These are phyloP conservation scores for Lactifluus echinatus DNA, from an alignment of 768 basidiomycete species.

Conservation along the genomic window DNA sequence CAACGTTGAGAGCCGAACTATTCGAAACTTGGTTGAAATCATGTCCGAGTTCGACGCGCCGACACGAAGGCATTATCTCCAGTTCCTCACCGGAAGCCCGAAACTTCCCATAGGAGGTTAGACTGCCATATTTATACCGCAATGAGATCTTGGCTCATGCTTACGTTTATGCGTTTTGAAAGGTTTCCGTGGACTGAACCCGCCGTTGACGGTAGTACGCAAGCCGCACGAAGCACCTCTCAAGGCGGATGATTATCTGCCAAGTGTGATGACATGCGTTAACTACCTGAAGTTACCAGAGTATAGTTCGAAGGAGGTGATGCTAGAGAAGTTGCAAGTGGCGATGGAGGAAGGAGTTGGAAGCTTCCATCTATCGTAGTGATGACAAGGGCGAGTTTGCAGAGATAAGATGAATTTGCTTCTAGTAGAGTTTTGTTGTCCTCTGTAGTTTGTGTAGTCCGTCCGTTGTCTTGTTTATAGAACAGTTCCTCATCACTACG, in stretches of 20 bases:
- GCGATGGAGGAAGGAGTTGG: constrained; percentile 94
- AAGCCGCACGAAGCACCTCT: constrained; percentile 92
- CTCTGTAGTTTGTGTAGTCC: constrained; percentile 1
- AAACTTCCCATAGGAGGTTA: constrained; percentile 91
- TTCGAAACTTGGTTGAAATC: constrained; percentile 78
- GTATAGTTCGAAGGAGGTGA: constrained; percentile 79
- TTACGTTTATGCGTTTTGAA: constrained; percentile 3
- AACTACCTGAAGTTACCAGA: constrained; percentile 95
- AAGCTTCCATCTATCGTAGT: constrained; percentile 94
- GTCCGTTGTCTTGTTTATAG: not conserved
- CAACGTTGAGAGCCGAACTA: constrained; percentile 88
- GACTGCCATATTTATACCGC: constrained; percentile 22
- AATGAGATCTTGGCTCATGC: not conserved
- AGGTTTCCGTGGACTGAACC: constrained; percentile 94
- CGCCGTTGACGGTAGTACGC: constrained; percentile 90
- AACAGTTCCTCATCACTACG: not conserved
- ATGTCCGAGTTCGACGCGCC: constrained; percentile 72
- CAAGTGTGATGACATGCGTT: constrained; percentile 98
- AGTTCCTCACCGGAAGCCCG: constrained; percentile 97
- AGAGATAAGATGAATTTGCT: not conserved
- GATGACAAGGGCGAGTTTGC: constrained; percentile 33
- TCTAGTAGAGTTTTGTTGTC: constrained; percentile 2
- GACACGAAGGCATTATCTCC: constrained; percentile 79
- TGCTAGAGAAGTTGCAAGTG: constrained; percentile 71
- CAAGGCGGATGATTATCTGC: constrained; percentile 88